Base-by-base conservation (phyloP, 2,329 filamentous ascomycete species). In the Neonectria sp. region DNA sequence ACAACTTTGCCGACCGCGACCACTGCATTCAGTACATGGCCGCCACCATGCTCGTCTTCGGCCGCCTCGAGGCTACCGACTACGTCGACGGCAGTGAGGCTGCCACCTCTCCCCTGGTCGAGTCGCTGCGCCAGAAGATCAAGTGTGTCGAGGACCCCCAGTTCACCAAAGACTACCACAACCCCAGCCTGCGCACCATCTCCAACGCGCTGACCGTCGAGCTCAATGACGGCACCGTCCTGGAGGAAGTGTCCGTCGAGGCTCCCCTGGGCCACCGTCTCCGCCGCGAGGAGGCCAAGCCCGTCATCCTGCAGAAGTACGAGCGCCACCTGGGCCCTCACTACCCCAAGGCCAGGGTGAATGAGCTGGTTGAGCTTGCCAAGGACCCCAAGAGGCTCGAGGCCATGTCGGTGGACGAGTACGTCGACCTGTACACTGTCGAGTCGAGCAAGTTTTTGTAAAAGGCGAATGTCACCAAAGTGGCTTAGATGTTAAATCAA, bases 1-100 rank as follows among this genome's bases (percentile, higher is more conserved):
- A 98, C 88, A 99, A 99, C 91, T 99, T 98, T 79, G 96, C 96
- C 79, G 96, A 99, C 85, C 95, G 96, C 79, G 96, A 99, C 84
- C 96, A 99, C 89, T 99, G 96, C 86, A 95, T 99, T 75, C 96
- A 98, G 86, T 99, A 99, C 90, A 99, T 99, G 96, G 93, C 94
- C 79, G 88, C 95, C 71, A 95, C 94, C 78, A 98, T 98, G 95
- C 92, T 99, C 74, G 92, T 93, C 74, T 98, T 95, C 83, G 94
- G 96, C 82, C 95, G 96, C 73, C 92, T 99, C 70, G 93, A 95
- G 76, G 95, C 96, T 57, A 93, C 89, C 72, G 96, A 99, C 86
- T 99, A 99, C 87, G 91, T 91, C 53, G 96, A 99, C 81, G 94
- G 93, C 76, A 90, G 92, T 75, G 95, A 98, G 86, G 95, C 96